Evolutionary conservation across 495 filamentous ascomycete species (phyloP), one percentile per base, ranked within the genome.

Genomic region (Hyphodiscus hymeniophilus): DNA sequence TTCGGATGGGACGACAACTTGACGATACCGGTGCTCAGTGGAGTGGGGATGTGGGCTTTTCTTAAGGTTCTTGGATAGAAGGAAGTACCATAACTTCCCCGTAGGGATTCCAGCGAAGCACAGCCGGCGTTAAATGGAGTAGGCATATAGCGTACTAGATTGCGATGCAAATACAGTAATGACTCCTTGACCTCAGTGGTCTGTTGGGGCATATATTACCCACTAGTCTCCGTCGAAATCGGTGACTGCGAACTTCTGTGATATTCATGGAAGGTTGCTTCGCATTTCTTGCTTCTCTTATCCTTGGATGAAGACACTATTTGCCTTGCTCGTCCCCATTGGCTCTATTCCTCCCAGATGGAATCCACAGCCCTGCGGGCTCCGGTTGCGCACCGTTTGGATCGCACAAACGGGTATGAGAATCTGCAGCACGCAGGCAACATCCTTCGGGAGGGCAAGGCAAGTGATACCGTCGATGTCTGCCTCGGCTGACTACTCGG

Each of bases 1-100:
- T 95, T 85, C 61, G 83, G 87, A 22, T 87, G 86, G 86, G 92
- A 98, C 61, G 92, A 98, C 69, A 98, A 98, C 66, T 70, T 97
- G 50, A 95, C 91, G 30, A 98, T 98, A 63, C 92, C 92, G 11
- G 80, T 94, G 32, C 66, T 98, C 42, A 95, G 87, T 61, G 88
- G 89, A 12, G 61, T 94, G 13, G 91, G 92, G 7, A 80, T 98
- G 40, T 95, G 86, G 85, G 87, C 85, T 0, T 94, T 98, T 63
- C 69, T 97, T 60, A 96, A 90, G 70, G 60, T 90, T 34, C 96
- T 97, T 74, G 85, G 87, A 23, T 84, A 71, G 52, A 55, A 15
- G 26, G 38, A 33, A n/a, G n/a, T n/a, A n/a, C n/a, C 12, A 47
- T 49, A 26, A 42, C 17, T 30, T 15, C 35, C 21, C 30, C 17